Base-by-base conservation (phyloP, 768 basidiomycete species). In the Tricholoma terreum region DNA sequence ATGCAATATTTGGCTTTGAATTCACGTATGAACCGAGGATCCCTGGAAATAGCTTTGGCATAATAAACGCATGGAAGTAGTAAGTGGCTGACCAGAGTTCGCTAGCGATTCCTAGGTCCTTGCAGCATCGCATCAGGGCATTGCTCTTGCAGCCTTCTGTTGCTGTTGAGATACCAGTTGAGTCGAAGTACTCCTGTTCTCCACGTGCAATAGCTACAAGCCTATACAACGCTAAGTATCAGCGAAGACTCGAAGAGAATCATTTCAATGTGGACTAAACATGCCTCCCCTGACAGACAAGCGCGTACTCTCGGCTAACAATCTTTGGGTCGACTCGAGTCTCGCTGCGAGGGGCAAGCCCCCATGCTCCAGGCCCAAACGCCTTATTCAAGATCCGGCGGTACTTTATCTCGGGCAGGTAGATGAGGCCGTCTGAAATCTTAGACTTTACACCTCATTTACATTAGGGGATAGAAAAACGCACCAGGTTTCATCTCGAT, bases 391-490 rank as follows among this genome's bases (percentile, higher is more conserved):
- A 73, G 33, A 92, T 85, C 21, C 96, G 84, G 15, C 96, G 83
- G 67, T 98, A 98, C 69, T 97, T 96, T 66, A 98, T 98, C 73
- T 98, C 96, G 17, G 96, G 96, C 6, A 98, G 84, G 73, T 98
- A 98, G 10, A 97, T 74, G 40, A 98, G 78, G 4, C 96, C 96
- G 63, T 98, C 96, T 96, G 56, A 7, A 6, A 19, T 9, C 34
- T 11, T 42, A 34, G 55, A 54, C 30, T 27, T 27, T 38, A 52
- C 19, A 52, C 30, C 6, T 4, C 27, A 17, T 17, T 45, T 10
- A 24, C 34, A 38, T 11, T 10, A 48, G 17, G 35, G 54, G 35
- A 24, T 52, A 56, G 21, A 15, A 3, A 24, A 15, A 73, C 85
- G 51, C 46, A 90, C 94, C 95, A 55, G 96, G 96, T 68, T 98